phyloP scores from a whole-genome alignment of 2,329 filamentous ascomycete species.

The Pseudogymnoascus sp. region DNA sequence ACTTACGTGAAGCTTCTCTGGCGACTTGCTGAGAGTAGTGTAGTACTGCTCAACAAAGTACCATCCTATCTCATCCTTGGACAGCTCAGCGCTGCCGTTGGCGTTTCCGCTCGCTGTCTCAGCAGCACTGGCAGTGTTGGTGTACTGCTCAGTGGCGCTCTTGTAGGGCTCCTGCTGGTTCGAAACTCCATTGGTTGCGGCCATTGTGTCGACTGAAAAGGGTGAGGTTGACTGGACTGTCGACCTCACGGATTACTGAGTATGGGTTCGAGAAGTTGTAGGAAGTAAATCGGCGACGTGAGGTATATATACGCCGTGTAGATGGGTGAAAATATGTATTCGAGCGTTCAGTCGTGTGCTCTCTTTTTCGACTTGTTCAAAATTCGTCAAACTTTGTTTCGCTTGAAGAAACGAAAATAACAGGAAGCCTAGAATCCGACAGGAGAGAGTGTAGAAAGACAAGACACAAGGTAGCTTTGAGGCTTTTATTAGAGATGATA shows the following conservation, averaged over 20 bases:
- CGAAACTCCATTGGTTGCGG: constrained; percentile 29
- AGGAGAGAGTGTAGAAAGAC: constrained; percentile 2
- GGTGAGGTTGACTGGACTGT: not conserved
- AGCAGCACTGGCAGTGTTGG: constrained; percentile 24
- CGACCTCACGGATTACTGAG: not conserved
- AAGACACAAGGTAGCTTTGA: constrained; percentile 7
- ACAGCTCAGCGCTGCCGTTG: constrained; percentile 40
- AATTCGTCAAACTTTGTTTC: constrained; percentile 5
- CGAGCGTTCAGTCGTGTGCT: constrained; percentile 3
- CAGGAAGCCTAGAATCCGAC: constrained; percentile 7
- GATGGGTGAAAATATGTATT: constrained; percentile 4
- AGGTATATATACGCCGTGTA: constrained; percentile 4
- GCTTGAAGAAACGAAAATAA: constrained; percentile 7
- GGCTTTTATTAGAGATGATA: constrained; percentile 6
- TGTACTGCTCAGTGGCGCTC: constrained; percentile 25
- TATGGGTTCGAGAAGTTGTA: not conserved
- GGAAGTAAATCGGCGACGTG: not conserved
- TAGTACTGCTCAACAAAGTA: constrained; percentile 99
- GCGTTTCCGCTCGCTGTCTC: constrained; percentile 25
- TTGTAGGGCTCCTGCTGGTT: constrained; percentile 29
- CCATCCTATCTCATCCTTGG: constrained; percentile 96
- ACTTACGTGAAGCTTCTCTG: constrained; percentile 80
- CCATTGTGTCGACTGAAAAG: constrained; percentile 9
- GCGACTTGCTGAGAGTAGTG: constrained; percentile 88
- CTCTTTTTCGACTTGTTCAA: not conserved